Evolutionary conservation across 2,329 filamentous ascomycete species (phyloP).

Genomic region (Penicillium fuscoglaucum): DNA sequence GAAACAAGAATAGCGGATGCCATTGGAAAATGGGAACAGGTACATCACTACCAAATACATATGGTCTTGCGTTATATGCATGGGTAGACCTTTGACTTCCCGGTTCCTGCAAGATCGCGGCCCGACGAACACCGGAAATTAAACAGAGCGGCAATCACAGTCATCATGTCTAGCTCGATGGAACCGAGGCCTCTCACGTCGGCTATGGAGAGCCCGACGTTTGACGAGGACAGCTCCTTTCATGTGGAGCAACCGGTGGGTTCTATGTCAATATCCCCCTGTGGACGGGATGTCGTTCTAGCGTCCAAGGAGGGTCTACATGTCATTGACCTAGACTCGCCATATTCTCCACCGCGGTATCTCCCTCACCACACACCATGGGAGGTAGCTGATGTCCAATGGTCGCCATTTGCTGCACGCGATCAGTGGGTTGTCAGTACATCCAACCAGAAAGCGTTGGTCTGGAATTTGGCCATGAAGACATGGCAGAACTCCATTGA

Average conservation of each 20-base stretch:
- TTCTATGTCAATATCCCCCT: conserved; percentile 89
- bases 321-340: conserved; percentile 88
- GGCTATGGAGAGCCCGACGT: conserved; percentile 82
- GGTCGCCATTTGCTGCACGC: conserved; percentile 86
- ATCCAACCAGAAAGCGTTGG: conserved; percentile 88
- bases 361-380: conserved; percentile 86
- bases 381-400: conserved; percentile 94
- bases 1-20: conserved; percentile 2
- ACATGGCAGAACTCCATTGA: conserved; percentile 77
- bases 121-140: conserved; percentile 9
- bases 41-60: neutral
- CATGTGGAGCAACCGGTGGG: conserved; percentile 77
- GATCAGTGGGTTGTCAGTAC: conserved; percentile 95
- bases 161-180: conserved; percentile 38
- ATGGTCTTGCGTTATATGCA: neutral
- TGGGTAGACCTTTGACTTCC: conserved; percentile 4
- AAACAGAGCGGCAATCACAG: conserved; percentile 9
- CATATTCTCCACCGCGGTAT: conserved; percentile 81
- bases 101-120: conserved; percentile 10
- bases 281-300: conserved; percentile 83
- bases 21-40: conserved; percentile 7
- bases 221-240: conserved; percentile 80
- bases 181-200: conserved; percentile 46
- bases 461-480: conserved; percentile 83
- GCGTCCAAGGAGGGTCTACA: conserved; percentile 87